Percentiles rank a stretch among this genome's conserved stretches.
Conservation (phyloP, 1,284 basidiomycete genomes). For the Apiotrichum montevideense region DNA sequence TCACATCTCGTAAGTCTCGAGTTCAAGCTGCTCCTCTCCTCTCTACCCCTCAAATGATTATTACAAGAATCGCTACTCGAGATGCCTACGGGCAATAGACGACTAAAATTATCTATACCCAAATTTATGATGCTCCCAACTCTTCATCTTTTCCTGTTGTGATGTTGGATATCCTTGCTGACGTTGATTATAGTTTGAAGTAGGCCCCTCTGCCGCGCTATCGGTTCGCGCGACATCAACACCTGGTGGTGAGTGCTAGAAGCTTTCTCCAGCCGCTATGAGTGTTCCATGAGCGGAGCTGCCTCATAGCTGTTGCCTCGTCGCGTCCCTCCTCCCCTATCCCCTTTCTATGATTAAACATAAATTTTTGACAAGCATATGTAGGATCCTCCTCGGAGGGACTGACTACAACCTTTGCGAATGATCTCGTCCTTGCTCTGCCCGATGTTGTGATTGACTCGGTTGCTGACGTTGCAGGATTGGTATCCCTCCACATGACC, state of each 20-base stretch:
- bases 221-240: no score
- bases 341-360: slow-evolving; percentile 35
- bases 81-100: slow-evolving; percentile 35
- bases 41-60: slow-evolving; percentile 33
- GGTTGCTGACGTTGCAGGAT: not conserved
- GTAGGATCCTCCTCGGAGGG: slow-evolving; percentile 41
- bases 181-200: no score
- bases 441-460: no score
- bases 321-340: not conserved
- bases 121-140: slow-evolving; percentile 32
- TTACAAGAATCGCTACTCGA: slow-evolving; percentile 47
- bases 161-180: no score
- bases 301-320: no score
- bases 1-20: not conserved
- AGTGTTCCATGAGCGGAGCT: no score
- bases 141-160: not conserved
- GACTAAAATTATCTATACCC: slow-evolving; percentile 45
- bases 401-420: slow-evolving; percentile 39
- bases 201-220: no score
- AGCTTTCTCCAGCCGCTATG: no score
- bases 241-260: no score
- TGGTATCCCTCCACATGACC: not conserved
- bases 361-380: slow-evolving; percentile 45
- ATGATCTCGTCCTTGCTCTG: slow-evolving; percentile 19
- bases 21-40: not conserved